phyloP scores from a whole-genome alignment of 1,284 basidiomycete species.

The Leucoagaricus sp. region DNA sequence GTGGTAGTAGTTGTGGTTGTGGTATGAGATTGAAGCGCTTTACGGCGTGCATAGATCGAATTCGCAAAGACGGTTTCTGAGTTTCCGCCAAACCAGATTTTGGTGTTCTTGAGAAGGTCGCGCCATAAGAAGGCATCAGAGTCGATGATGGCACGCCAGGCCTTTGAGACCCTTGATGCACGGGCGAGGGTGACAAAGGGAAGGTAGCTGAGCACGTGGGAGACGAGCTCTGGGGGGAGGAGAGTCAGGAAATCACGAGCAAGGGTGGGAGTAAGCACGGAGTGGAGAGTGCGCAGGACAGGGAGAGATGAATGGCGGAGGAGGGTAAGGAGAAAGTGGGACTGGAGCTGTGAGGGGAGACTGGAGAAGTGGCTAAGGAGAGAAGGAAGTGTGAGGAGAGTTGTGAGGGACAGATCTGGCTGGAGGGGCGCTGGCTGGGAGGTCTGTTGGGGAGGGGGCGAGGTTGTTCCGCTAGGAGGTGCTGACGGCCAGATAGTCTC shows the following conservation, averaged over 20 bases:
- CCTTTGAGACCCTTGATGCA: conserved; percentile 77
- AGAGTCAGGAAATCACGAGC: conserved; percentile 87
- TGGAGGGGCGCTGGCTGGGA: conserved; percentile 57
- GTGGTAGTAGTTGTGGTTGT: conserved; percentile 22
- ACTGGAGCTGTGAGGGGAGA: conserved; percentile 75
- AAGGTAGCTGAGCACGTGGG: conserved; percentile 77
- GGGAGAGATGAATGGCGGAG: conserved; percentile 83
- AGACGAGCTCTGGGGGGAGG: conserved; percentile 83
- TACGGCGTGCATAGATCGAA: conserved; percentile 60
- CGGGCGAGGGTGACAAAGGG: conserved; percentile 77
- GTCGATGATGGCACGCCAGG: conserved; percentile 84
- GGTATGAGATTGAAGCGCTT: conserved; percentile 32
- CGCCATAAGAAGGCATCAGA: conserved; percentile 85
- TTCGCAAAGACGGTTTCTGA: conserved; percentile 71
- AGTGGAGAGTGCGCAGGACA: conserved; percentile 80
- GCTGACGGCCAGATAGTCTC: conserved; percentile 76
- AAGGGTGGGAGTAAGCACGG: conserved; percentile 80
- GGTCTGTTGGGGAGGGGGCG: conserved; percentile 55
- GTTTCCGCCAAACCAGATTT: conserved; percentile 84
- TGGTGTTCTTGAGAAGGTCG: conserved; percentile 73
- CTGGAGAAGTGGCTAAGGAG: conserved; percentile 73
- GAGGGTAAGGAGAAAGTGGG: conserved; percentile 82
- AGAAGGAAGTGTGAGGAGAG: conserved; percentile 77
- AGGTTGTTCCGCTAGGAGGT: conserved; percentile 71
- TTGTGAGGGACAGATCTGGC: conserved; percentile 75